Percentiles rank a stretch among this genome's conserved stretches.
phyloP scores from a whole-genome alignment of 768 basidiomycete species.

The Suillus subluteus region DNA sequence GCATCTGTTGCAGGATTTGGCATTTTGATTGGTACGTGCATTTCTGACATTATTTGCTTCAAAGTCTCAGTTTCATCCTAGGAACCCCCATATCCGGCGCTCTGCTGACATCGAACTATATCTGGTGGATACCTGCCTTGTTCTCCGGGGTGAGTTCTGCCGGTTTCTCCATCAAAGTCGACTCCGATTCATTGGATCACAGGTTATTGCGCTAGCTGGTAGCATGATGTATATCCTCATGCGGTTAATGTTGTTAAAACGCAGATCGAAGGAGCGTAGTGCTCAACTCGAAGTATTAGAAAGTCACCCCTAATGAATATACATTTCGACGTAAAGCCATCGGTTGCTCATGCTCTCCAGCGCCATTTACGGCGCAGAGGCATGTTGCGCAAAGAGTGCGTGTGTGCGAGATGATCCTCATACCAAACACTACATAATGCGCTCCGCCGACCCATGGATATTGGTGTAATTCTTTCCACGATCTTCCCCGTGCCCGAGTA shows the following conservation, averaged over 20 bases:
- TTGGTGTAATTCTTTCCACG: no score
- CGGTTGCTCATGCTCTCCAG: not conserved
- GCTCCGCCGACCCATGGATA: no score
- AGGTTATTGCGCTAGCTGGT: not conserved
- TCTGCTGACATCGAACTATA: conserved; percentile 51
- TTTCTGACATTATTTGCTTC: not conserved
- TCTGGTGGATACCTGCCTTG: conserved; percentile 59
- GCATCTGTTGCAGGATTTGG: conserved; percentile 18
- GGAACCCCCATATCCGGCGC: conserved; percentile 63
- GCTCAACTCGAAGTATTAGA: not conserved
- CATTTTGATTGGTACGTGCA: conserved; percentile 25
- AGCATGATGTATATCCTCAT: not conserved
- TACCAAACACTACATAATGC: not conserved
- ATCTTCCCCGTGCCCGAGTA: no score
- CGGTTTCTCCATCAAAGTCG: not conserved
- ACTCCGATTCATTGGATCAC: not conserved
- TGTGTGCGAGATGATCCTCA: no score
- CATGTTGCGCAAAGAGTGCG: not conserved
- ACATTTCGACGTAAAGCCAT: not conserved
- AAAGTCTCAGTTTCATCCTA: conserved; percentile 15
- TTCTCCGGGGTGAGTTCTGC: conserved; percentile 45
- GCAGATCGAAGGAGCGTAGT: not conserved
- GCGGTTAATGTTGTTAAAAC: not conserved
- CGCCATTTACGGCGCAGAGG: not conserved
- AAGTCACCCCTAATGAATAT: not conserved